A percentile compares a stretch with the other conserved stretches of the same genome.
These are phyloP conservation scores for Fusarium dimerum DNA, from an alignment of 2,329 filamentous ascomycete genomes.

Conservation along the genomic window DNA sequence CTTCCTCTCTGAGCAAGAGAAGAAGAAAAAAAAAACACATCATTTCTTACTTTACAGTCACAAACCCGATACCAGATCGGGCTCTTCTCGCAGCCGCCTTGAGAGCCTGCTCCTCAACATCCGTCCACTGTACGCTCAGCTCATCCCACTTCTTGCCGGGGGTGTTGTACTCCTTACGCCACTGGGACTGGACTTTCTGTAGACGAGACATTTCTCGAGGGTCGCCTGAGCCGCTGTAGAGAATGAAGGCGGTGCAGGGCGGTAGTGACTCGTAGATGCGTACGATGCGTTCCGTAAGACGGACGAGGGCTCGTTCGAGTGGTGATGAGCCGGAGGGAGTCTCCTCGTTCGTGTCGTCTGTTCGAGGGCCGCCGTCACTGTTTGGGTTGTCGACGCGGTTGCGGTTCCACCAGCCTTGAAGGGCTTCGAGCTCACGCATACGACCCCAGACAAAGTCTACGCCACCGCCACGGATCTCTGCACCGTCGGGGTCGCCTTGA, in stretches of 20 bases:
- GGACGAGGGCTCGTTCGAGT: conserved; percentile 48
- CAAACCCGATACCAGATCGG: conserved; percentile 63
- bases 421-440: conserved; percentile 64
- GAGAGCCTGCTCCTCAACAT: conserved; percentile 64
- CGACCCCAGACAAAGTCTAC: conserved; percentile 69
- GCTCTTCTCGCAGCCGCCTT: conserved; percentile 57
- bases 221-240: conserved; percentile 68
- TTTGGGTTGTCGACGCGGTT: conserved; percentile 45
- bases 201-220: conserved; percentile 66
- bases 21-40: too few relatives aligned
- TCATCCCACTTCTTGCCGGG: conserved; percentile 67
- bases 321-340: conserved; percentile 22
- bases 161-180: conserved; percentile 65
- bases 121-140: conserved; percentile 68
- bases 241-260: conserved; percentile 64
- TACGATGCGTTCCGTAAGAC: conserved; percentile 50
- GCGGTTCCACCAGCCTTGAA: conserved; percentile 68
- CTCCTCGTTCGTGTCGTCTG: conserved; percentile 12
- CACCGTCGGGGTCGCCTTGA: conserved; percentile 57
- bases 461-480: conserved; percentile 58
- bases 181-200: conserved; percentile 60
- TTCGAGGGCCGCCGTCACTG: conserved; percentile 38
- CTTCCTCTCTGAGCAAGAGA: too few relatives aligned
- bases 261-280: conserved; percentile 60
- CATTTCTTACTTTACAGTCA: conserved; percentile 58